Evolutionary conservation across 345 rosid genomes (phyloP).

Genomic region (Citrus inodora): DNA sequence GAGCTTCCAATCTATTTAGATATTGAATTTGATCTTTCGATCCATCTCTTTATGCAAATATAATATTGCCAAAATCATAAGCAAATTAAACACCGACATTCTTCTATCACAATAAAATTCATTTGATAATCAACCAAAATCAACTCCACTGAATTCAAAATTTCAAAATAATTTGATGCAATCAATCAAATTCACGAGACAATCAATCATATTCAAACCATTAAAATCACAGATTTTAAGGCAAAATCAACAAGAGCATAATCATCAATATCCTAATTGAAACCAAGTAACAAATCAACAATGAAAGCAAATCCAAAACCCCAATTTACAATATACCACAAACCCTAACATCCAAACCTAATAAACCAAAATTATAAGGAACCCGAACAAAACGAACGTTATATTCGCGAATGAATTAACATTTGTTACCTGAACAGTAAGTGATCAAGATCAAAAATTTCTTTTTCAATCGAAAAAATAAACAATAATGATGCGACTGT

Average conservation of each 20-base stretch:
- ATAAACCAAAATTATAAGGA: not conserved
- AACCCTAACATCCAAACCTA: not conserved
- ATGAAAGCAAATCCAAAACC: not conserved
- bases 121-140: not conserved
- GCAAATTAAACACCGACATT: not conserved
- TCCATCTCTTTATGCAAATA: not conserved
- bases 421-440: slow-evolving; percentile 1
- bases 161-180: not conserved
- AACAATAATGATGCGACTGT: not conserved
- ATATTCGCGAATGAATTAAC: not conserved
- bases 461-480: not conserved
- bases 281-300: not conserved
- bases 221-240: not conserved
- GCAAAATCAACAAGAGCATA: not conserved
- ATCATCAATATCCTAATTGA: not conserved
- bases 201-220: not conserved
- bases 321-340: not conserved
- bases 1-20: slow-evolving; percentile 55
- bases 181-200: not conserved
- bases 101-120: not conserved
- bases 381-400: not conserved
- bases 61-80: not conserved
- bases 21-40: not conserved
- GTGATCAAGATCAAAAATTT: not conserved
- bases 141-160: not conserved